Evolutionary conservation across 1,284 basidiomycete species (phyloP).

Genomic region (Leccinum fallax): DNA sequence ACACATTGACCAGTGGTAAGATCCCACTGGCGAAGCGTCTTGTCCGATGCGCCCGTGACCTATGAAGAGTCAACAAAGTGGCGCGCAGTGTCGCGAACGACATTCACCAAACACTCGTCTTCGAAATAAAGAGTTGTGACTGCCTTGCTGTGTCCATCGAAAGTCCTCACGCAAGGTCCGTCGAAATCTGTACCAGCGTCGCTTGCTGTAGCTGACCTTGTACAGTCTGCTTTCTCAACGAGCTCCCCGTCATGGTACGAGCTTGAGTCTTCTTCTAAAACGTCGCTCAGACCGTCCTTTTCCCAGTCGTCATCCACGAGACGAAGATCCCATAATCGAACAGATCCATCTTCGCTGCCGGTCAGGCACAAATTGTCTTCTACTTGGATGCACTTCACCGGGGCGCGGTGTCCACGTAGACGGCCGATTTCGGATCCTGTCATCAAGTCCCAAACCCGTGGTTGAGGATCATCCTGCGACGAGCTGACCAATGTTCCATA

Average conservation of each 20-base stretch:
- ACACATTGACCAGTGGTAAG: slow-evolving; percentile 96
- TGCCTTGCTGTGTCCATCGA: slow-evolving; percentile 92
- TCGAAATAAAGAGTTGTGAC: slow-evolving; percentile 96
- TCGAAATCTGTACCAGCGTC: slow-evolving; percentile 38
- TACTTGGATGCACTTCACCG: slow-evolving; percentile 91
- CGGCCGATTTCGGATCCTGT: slow-evolving; percentile 81
- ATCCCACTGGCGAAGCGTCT: slow-evolving; percentile 99
- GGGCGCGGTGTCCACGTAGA: slow-evolving; percentile 75
- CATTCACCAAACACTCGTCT: slow-evolving; percentile 83
- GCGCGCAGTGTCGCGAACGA: slow-evolving; percentile 5
- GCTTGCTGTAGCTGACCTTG: slow-evolving; percentile 37
- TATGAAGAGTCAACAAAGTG: slow-evolving; percentile 34
- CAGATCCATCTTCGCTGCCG: slow-evolving; percentile 84
- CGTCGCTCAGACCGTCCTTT: slow-evolving; percentile 57
- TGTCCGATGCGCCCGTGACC: slow-evolving; percentile 98
- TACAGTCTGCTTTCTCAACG: slow-evolving; percentile 38
- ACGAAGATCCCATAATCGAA: slow-evolving; percentile 88
- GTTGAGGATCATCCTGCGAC: slow-evolving; percentile 76
- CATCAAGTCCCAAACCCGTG: slow-evolving; percentile 88
- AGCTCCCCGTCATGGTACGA: slow-evolving; percentile 37
- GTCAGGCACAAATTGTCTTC: slow-evolving; percentile 92
- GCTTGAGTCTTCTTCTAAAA: slow-evolving; percentile 58
- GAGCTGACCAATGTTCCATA: slow-evolving; percentile 93
- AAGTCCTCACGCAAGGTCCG: slow-evolving; percentile 67
- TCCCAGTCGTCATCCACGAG: slow-evolving; percentile 77